Percentiles rank a stretch among this genome's conserved stretches.
Evolutionary conservation across 345 rosid species (phyloP).

Genomic region (Gynandropsis gynandra): DNA sequence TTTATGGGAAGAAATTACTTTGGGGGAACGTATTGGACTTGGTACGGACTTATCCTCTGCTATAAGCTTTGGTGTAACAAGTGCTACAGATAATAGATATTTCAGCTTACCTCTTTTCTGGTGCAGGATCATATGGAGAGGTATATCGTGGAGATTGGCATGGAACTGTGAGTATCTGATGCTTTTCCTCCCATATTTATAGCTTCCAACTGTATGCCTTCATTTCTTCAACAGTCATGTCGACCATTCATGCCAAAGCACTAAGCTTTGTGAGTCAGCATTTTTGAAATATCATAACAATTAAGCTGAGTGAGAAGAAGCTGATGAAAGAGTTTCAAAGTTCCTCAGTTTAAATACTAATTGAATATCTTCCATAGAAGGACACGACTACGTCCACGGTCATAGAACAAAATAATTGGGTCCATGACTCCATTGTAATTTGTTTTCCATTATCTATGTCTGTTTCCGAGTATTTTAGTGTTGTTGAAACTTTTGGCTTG

Average conservation of each 20-base stretch:
- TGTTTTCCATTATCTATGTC: too few relatives aligned
- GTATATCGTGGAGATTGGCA: conserved; percentile 98
- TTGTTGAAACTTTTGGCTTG: conserved; percentile 30
- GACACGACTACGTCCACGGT: too few relatives aligned
- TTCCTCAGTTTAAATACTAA: conserved; percentile 18
- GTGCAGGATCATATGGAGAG: conserved; percentile 95
- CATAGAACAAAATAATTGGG: too few relatives aligned
- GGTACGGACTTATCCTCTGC: conserved; percentile 43
- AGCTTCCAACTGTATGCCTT: too few relatives aligned
- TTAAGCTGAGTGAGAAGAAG: conserved; percentile 8
- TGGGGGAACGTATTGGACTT: conserved; percentile 98
- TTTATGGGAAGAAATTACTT: conserved; percentile 74
- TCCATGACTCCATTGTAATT: too few relatives aligned
- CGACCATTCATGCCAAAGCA: too few relatives aligned
- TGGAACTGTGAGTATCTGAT: conserved; percentile 74
- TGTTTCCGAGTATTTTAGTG: too few relatives aligned
- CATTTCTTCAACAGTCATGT: too few relatives aligned
- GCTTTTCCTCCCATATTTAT: conserved; percentile 3
- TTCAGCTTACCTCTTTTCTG: conserved; percentile 22
- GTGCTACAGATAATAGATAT: conserved; percentile 7
- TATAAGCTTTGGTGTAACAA: conserved; percentile 23
- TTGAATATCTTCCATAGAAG: too few relatives aligned
- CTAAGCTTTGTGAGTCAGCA: not conserved
- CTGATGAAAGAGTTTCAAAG: conserved; percentile 11
- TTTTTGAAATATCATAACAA: conserved; percentile 4